Evolutionary conservation across 176 grass and related monocot species (phyloP).

Genomic region (Pontederia paniculata): DNA sequence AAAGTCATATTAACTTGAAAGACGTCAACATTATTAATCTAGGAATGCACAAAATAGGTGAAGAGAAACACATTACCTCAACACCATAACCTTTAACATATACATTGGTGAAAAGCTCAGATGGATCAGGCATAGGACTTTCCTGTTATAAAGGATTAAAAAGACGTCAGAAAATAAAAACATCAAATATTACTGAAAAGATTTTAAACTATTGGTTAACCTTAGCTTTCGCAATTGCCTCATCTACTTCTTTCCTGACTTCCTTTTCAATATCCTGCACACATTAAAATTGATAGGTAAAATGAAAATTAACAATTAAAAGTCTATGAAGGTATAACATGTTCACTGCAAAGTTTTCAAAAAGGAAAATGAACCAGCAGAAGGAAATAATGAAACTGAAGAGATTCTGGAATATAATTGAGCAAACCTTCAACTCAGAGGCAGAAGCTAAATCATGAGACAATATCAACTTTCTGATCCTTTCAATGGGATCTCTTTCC

Average conservation of each 20-base stretch:
- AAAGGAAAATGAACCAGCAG: not conserved
- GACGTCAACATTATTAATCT: not conserved
- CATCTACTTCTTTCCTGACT: conserved; percentile 68
- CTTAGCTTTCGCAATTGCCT: conserved; percentile 78
- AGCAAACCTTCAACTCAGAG: conserved; percentile 66
- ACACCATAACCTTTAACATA: conserved; percentile 66
- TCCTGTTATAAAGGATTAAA: conserved; percentile 33
- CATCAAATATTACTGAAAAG: not conserved
- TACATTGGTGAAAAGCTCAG: conserved; percentile 74
- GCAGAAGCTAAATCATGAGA: conserved; percentile 56
- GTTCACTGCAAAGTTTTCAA: too few relatives aligned
- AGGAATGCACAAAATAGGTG: not conserved
- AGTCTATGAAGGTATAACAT: too few relatives aligned
- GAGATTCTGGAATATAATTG: not conserved
- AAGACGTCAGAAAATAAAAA: not conserved
- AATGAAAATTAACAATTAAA: not conserved
- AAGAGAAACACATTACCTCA: conserved; percentile 39
- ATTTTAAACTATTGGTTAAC: conserved; percentile 17
- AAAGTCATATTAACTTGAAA: not conserved
- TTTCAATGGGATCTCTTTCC: conserved; percentile 83
- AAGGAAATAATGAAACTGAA: not conserved
- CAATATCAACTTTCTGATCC: conserved; percentile 62
- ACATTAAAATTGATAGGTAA: not conserved
- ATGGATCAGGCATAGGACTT: conserved; percentile 64
- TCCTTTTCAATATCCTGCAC: conserved; percentile 73